Evolutionary conservation across 164 flowering plant genomes (phyloP).

Genomic region (Kalanchoe fedtschenkoi): DNA sequence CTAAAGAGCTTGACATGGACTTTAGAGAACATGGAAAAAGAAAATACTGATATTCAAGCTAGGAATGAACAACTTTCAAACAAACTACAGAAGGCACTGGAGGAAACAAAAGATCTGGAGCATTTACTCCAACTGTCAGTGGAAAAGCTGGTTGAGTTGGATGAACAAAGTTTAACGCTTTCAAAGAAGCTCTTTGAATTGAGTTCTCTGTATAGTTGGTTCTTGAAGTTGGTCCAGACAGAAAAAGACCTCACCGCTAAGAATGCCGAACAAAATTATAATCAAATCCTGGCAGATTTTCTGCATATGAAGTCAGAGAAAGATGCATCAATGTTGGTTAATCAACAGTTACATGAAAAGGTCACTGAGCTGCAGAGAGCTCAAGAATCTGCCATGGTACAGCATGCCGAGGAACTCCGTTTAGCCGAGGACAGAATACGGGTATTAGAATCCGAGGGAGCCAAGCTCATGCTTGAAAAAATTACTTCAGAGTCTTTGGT

Average conservation of each 20-base stretch:
- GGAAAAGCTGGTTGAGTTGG: slow-evolving; percentile 44
- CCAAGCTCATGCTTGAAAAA: slow-evolving; percentile 43
- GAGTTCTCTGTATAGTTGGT: slow-evolving; percentile 34
- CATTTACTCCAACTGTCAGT: slow-evolving; percentile 26
- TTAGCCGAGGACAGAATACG: slow-evolving; percentile 53
- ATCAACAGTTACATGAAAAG: slow-evolving; percentile 42
- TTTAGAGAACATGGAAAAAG: slow-evolving; percentile 50
- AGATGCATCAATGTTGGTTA: slow-evolving; percentile 30
- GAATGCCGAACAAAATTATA: slow-evolving; percentile 33
- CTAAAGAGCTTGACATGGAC: slow-evolving; percentile 23
- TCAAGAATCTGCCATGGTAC: slow-evolving; percentile 49
- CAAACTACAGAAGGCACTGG: slow-evolving; percentile 30
- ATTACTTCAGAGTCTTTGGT: slow-evolving; percentile 40
- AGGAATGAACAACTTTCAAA: slow-evolving; percentile 32
- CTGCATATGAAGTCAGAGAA: slow-evolving; percentile 41
- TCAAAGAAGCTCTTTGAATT: slow-evolving; percentile 45
- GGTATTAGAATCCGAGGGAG: slow-evolving; percentile 53
- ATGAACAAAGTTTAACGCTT: slow-evolving; percentile 35
- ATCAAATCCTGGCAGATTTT: slow-evolving; percentile 30
- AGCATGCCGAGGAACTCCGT: slow-evolving; percentile 68
- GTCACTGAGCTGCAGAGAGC: slow-evolving; percentile 49
- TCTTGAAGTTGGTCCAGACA: slow-evolving; percentile 35
- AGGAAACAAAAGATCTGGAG: slow-evolving; percentile 48
- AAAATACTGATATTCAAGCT: slow-evolving; percentile 41
- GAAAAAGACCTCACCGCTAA: slow-evolving; percentile 44